A percentile compares a stretch with the other conserved stretches of the same genome.
Conservation (phyloP, 2,329 filamentous ascomycete genomes). For the Hirsutella thompsonii region DNA sequence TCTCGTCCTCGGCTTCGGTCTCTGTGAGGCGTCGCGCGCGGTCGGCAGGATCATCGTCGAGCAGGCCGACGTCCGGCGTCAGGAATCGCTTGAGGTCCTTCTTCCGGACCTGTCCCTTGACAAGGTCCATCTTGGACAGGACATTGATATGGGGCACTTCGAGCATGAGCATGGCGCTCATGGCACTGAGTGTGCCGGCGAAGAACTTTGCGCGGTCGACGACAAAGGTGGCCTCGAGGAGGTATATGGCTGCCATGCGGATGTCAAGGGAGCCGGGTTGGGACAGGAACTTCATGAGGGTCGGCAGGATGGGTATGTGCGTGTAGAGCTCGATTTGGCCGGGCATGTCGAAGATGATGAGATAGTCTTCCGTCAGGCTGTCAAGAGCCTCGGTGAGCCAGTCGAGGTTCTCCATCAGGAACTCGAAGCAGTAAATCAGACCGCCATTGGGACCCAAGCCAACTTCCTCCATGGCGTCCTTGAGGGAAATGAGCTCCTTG, state of each 20-base stretch:
- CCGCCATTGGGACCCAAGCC: slow-evolving; percentile 83
- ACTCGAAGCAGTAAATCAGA: slow-evolving; percentile 93
- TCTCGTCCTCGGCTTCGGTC: slow-evolving; percentile 37
- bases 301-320: slow-evolving; percentile 83
- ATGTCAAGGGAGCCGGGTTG: slow-evolving; percentile 73
- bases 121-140: slow-evolving; percentile 92
- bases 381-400: slow-evolving; percentile 80
- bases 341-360: slow-evolving; percentile 97
- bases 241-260: slow-evolving; percentile 82
- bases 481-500: slow-evolving; percentile 83
- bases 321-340: slow-evolving; percentile 98
- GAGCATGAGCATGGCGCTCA: slow-evolving; percentile 98
- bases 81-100: slow-evolving; percentile 83
- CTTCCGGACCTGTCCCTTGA: slow-evolving; percentile 78
- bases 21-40: slow-evolving; percentile 23
- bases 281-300: slow-evolving; percentile 69
- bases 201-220: slow-evolving; percentile 97
- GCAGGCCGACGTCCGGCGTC: slow-evolving; percentile 68
- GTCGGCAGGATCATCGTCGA: slow-evolving; percentile 66
- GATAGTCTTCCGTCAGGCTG: slow-evolving; percentile 79
- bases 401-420: slow-evolving; percentile 86
- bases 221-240: slow-evolving; percentile 91
- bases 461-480: slow-evolving; percentile 95
- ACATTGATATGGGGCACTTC: slow-evolving; percentile 96
- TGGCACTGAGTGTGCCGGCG: slow-evolving; percentile 84